Evolutionary conservation across 257 asterid species (phyloP).

Genomic region (Haberlea rhodopensis): DNA sequence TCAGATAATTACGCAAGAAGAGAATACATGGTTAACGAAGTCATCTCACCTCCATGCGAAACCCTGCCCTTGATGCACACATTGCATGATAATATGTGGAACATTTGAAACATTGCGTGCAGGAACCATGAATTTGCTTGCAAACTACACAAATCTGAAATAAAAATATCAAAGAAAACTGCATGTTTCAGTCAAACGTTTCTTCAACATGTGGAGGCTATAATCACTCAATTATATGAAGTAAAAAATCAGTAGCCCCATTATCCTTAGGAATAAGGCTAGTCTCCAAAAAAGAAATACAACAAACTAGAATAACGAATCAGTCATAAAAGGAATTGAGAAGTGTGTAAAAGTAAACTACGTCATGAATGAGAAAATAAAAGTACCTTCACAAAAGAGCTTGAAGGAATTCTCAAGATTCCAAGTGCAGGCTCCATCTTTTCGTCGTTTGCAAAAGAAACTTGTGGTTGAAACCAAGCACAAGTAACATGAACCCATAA

Average conservation of each 20-base stretch:
- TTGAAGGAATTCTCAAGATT: conserved; percentile 86
- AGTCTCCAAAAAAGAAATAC: conserved; percentile 8
- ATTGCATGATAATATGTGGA: conserved; percentile 92
- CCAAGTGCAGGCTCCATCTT: conserved; percentile 98
- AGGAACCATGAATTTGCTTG: conserved; percentile 98
- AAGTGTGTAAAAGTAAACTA: conserved; percentile 3
- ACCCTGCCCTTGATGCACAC: conserved; percentile 97
- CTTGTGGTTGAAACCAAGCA: conserved; percentile 99
- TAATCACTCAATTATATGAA: conserved; percentile 22
- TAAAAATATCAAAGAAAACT: conserved; percentile 2
- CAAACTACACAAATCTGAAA: conserved; percentile 96
- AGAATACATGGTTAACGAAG: conserved; percentile 17
- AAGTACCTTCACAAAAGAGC: conserved; percentile 82
- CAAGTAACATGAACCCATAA: conserved; percentile 98
- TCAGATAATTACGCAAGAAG: conserved; percentile 1
- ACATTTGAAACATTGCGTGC: conserved; percentile 95
- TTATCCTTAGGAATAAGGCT: conserved; percentile 3
- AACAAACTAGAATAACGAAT: conserved; percentile 11
- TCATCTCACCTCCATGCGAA: conserved; percentile 89
- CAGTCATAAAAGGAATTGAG: conserved; percentile 8
- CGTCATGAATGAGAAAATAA: conserved; percentile 16
- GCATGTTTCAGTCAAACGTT: neutral
- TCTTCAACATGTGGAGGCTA: neutral
- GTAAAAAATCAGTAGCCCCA: neutral
- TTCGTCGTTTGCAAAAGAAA: conserved; percentile 88